Base-by-base conservation (phyloP, 2,329 filamentous ascomycete genomes). In the Arthrobotrys entomopaga region DNA sequence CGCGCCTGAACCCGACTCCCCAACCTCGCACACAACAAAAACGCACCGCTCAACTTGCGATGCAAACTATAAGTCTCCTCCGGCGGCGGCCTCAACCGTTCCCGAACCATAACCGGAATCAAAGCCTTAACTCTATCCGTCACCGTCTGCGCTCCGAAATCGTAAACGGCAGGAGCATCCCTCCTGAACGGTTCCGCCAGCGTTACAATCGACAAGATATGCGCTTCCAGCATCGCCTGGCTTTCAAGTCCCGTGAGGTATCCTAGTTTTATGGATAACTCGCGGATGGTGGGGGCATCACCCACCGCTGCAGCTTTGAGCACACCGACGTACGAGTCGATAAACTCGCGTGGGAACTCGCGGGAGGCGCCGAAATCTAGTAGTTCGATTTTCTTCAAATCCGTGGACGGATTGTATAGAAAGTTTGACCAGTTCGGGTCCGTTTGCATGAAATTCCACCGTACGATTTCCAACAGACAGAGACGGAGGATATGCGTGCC, bases 361-460 rank as follows among this genome's bases (percentile, higher is more conserved):
- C 95, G 87, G 19, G 90, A 93, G 40, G 95, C 95, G 71, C 95
- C 95, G 81, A 99, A 99, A 82, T 99, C 96, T 60, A 99, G 88
- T 0, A 99, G 87, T 81, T 97, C 93, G 13, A 99, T 89, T 79
- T 88, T 90, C 78, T 88, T 84, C n/a, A n/a, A n/a, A n/a, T n/a
- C n/a, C 2, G 86, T 88, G 19, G 84, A 78, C 0, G 88, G 84
- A 79, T 98, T 95, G 85, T 92, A 99, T 19, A 98, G 85, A 82
- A 99, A 99, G 82, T 99, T 99, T 38, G 94, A 98, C 95, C 95
- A 99, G 84, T 99, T 99, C 46, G 95, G 95, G 80, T 99, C 95
- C 3, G 95, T 99, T 83, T 99, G 95, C 95, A 99, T 99, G 84
- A 96, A 98, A 74, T 86, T 89, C 87, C 97, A 98, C 82, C 97